phyloP scores from a whole-genome alignment of 2,329 filamentous ascomycete genomes.

The Diplocarpon rosae region DNA sequence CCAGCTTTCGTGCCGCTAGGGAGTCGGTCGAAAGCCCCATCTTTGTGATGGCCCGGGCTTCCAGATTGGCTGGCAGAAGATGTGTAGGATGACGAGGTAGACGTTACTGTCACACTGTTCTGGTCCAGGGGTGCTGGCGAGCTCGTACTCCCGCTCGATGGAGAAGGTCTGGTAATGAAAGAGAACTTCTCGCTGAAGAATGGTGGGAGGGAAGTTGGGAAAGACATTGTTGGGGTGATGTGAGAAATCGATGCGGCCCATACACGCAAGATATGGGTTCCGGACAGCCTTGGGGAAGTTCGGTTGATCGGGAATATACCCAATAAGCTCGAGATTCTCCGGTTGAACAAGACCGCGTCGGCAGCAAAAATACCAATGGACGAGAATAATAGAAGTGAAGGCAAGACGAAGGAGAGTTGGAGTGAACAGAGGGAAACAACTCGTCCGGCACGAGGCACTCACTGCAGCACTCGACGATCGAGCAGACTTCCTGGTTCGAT shows the following conservation, averaged over 20 bases:
- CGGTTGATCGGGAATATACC: not conserved
- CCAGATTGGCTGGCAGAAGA: not conserved
- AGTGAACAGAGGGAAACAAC: not conserved
- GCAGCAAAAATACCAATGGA: too few relatives aligned
- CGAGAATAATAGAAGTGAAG: too few relatives aligned
- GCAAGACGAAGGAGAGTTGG: too few relatives aligned
- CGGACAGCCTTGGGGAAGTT: not conserved
- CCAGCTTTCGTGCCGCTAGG: conserved; percentile 7
- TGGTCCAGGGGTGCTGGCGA: too few relatives aligned
- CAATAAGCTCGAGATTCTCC: not conserved
- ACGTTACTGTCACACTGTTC: not conserved
- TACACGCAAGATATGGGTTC: not conserved
- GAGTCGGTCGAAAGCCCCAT: conserved; percentile 4
- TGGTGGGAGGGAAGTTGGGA: not conserved
- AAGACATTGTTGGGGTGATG: not conserved
- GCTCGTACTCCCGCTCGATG: too few relatives aligned
- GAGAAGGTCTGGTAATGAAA: not conserved
- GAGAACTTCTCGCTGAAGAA: not conserved
- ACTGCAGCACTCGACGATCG: conserved; percentile 6
- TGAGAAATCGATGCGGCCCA: not conserved
- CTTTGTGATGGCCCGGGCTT: not conserved
- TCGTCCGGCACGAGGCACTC: conserved; percentile 4
- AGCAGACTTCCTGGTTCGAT: conserved; percentile 4
- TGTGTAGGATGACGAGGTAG: not conserved
- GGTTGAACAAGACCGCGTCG: not conserved